Evolutionary conservation across 2,329 filamentous ascomycete species (phyloP).

Genomic region (Lasiodiplodia citricola): DNA sequence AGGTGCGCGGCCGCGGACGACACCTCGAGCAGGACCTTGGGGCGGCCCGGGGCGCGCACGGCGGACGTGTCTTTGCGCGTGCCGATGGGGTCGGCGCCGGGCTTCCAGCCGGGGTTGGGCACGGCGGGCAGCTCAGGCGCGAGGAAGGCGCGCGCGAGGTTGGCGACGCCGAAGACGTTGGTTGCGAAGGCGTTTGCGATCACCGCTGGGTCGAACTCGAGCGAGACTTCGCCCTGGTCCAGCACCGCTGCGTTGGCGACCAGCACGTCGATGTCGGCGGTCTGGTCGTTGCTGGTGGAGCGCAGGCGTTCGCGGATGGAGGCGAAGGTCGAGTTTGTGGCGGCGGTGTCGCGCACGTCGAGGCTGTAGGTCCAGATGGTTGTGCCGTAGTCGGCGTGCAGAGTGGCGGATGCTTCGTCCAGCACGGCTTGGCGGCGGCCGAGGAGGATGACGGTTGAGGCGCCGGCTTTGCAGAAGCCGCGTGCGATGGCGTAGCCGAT

Average conservation of each 20-base stretch:
- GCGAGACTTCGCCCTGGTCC: not conserved
- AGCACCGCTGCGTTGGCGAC: conserved; percentile 26
- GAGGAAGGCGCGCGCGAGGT: conserved; percentile 30
- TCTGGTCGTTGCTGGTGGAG: not conserved
- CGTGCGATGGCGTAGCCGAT: conserved; percentile 36
- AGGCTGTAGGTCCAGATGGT: conserved; percentile 23
- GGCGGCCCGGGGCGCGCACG: not conserved
- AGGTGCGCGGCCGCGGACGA: conserved; percentile 6
- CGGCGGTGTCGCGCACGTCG: conserved; percentile 18
- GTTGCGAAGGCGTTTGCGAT: conserved; percentile 5
- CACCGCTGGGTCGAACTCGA: conserved; percentile 20
- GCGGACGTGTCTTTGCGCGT: rapidly evolving
- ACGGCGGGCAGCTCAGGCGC: conserved; percentile 21
- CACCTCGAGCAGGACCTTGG: conserved; percentile 20
- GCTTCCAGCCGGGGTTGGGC: not conserved
- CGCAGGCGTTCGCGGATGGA: conserved; percentile 19
- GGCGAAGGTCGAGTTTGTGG: conserved; percentile 6
- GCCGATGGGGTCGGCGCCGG: not conserved
- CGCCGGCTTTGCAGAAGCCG: conserved; percentile 47
- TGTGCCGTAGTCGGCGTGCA: not conserved
- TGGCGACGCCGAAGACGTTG: conserved; percentile 29
- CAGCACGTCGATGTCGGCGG: conserved; percentile 25
- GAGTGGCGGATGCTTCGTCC: conserved; percentile 24
- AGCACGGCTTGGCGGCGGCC: conserved; percentile 45
- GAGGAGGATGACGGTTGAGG: conserved; percentile 46